Evolutionary conservation across 495 filamentous ascomycete genomes (phyloP).

Genomic region (Cercophora sp.): DNA sequence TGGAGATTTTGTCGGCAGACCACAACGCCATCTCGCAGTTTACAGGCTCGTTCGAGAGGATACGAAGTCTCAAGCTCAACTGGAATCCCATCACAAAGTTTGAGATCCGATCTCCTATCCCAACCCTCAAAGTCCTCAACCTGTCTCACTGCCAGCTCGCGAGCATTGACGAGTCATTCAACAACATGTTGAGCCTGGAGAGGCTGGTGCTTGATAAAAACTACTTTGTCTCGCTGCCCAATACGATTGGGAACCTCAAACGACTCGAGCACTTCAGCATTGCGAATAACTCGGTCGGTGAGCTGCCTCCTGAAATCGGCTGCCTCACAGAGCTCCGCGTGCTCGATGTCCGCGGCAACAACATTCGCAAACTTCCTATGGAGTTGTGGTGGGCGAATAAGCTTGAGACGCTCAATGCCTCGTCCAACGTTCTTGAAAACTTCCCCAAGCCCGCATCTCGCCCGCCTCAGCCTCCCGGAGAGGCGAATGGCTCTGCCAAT

Average conservation of each 20-base stretch:
- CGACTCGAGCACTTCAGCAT: conserved; percentile 90
- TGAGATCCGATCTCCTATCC: conserved; percentile 69
- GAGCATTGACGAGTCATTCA: conserved; percentile 80
- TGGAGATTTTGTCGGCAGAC: conserved; percentile 82
- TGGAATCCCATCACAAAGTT: conserved; percentile 93
- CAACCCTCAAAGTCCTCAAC: conserved; percentile 79
- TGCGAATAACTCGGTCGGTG: conserved; percentile 79
- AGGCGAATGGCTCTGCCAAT: conserved; percentile 24
- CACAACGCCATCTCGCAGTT: conserved; percentile 91
- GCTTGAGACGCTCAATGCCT: conserved; percentile 88
- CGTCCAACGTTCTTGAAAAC: conserved; percentile 81
- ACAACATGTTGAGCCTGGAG: conserved; percentile 78
- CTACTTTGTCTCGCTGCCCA: conserved; percentile 84
- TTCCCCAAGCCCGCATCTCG: conserved; percentile 81
- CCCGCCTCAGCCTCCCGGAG: conserved; percentile 54
- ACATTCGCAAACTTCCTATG: conserved; percentile 77
- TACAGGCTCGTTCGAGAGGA: conserved; percentile 74
- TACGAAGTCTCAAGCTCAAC: conserved; percentile 80
- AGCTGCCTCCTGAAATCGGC: conserved; percentile 80
- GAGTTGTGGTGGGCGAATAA: conserved; percentile 91
- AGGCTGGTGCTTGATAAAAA: conserved; percentile 91
- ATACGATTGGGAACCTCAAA: conserved; percentile 75
- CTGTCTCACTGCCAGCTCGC: conserved; percentile 83
- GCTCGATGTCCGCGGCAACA: conserved; percentile 87
- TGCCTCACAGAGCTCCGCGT: conserved; percentile 76